A percentile compares a stretch with the other conserved stretches of the same genome.
Evolutionary conservation across 2,329 filamentous ascomycete genomes (phyloP).

Genomic region (Teratosphaeria destructans): DNA sequence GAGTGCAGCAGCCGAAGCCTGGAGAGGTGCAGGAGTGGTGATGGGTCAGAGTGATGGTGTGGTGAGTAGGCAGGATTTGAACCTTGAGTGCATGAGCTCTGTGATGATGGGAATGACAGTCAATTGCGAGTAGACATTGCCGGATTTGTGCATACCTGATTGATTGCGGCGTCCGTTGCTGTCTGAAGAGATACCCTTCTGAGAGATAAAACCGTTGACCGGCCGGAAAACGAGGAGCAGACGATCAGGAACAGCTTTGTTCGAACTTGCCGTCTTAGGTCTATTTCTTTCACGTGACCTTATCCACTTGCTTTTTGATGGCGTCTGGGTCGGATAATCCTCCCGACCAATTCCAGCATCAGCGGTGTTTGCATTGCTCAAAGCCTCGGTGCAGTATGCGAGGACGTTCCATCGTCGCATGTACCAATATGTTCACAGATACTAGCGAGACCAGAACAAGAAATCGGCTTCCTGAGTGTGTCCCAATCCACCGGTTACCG

Average conservation of each 20-base stretch:
- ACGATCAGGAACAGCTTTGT: too few relatives aligned
- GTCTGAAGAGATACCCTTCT: too few relatives aligned
- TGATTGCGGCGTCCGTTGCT: too few relatives aligned
- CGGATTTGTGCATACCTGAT: too few relatives aligned
- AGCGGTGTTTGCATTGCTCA: neutral
- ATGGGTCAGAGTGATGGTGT: neutral
- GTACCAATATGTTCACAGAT: neutral
- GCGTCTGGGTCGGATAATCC: neutral
- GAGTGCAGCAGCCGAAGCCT: conserved; percentile 39
- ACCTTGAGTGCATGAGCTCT: too few relatives aligned
- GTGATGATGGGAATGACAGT: too few relatives aligned
- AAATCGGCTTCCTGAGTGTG: neutral
- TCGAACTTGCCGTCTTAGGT: too few relatives aligned
- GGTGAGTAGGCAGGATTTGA: neutral
- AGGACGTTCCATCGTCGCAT: neutral
- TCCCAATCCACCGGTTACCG: neutral
- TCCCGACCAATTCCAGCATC: neutral
- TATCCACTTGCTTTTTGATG: neutral
- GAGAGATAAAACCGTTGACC: too few relatives aligned
- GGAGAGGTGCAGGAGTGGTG: conserved; percentile 38
- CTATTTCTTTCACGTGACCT: too few relatives aligned
- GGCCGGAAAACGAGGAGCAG: too few relatives aligned
- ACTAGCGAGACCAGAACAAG: neutral
- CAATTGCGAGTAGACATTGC: too few relatives aligned
- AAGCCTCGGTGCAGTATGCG: neutral